Conservation (phyloP, 176 grass and related monocot genomes). For the Saccharum spontaneum region DNA sequence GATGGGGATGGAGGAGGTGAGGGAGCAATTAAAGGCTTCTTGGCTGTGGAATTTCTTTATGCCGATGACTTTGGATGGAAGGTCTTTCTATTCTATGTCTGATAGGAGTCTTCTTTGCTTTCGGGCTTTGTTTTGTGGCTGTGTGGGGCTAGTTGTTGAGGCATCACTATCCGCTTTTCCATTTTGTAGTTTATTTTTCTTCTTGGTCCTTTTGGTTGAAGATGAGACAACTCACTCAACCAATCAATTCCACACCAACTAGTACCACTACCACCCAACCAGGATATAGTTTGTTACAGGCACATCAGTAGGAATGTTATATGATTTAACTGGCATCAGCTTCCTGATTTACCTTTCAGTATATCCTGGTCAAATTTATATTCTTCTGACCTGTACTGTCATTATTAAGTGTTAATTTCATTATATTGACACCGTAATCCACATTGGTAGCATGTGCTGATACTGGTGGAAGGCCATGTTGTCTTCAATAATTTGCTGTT, state of each 20-base stretch:
- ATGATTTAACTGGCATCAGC: background rate
- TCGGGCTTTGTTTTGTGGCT: constrained; percentile 31
- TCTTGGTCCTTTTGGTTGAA: constrained; percentile 23
- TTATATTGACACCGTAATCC: background rate
- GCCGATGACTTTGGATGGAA: background rate
- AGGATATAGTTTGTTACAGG: background rate
- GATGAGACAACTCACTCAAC: constrained; percentile 16
- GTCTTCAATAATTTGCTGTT: background rate
- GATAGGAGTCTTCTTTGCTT: constrained; percentile 39
- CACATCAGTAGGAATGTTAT: background rate
- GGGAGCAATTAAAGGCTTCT: background rate
- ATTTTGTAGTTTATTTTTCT: constrained; percentile 17
- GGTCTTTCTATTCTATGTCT: constrained; percentile 7
- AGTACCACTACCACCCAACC: background rate
- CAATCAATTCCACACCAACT: constrained; percentile 37
- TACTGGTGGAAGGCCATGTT: background rate
- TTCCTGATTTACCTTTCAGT: background rate
- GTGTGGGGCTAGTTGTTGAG: constrained; percentile 42
- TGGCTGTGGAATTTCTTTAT: background rate
- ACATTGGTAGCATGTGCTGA: background rate
- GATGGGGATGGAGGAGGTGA: background rate
- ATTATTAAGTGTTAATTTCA: background rate
- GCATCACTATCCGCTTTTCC: constrained; percentile 50
- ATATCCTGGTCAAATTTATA: constrained; percentile 2
- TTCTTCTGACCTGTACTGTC: background rate